Conservation (phyloP, 1,139 yeast genomes). For the Hansenula lynferdii region DNA sequence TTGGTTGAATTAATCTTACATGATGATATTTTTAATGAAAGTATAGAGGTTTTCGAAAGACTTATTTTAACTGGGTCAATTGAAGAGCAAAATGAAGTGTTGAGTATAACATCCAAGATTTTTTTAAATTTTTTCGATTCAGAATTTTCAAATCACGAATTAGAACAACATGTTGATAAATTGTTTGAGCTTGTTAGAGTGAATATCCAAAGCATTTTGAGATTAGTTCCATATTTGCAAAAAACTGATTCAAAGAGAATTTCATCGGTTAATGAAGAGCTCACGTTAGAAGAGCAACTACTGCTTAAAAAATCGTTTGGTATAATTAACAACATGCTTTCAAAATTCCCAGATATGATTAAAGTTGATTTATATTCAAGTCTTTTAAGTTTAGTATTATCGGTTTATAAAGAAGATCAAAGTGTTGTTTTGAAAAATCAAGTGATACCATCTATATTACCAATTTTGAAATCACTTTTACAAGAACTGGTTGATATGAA, state of each 20-base stretch:
- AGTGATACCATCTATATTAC: conserved; percentile 50
- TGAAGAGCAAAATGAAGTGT: background rate
- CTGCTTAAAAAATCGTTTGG: conserved; percentile 50
- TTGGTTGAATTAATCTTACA: conserved; percentile 59
- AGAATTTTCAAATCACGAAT: conserved; percentile 27
- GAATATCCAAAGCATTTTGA: conserved; percentile 60
- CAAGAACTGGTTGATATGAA: conserved; percentile 28
- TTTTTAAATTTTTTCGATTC: conserved; percentile 26
- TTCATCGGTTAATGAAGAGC: conserved; percentile 2
- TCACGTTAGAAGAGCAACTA: conserved; percentile 31
- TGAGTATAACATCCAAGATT: conserved; percentile 47
- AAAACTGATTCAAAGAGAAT: background rate
- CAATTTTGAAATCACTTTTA: conserved; percentile 50
- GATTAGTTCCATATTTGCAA: conserved; percentile 44
- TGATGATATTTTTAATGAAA: conserved; percentile 70
- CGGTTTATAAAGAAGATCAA: conserved; percentile 11
- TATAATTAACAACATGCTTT: conserved; percentile 58
- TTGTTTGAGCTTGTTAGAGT: conserved; percentile 76
- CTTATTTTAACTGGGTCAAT: conserved; percentile 26
- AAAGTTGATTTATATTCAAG: conserved; percentile 69
- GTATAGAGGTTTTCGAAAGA: conserved; percentile 72
- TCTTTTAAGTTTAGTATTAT: conserved; percentile 32
- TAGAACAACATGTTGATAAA: conserved; percentile 64
- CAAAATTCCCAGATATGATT: conserved; percentile 61
- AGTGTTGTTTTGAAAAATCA: conserved; percentile 21